Conservation (phyloP, 2,329 filamentous ascomycete species). For the Gnomoniopsis smithogilvyi region DNA sequence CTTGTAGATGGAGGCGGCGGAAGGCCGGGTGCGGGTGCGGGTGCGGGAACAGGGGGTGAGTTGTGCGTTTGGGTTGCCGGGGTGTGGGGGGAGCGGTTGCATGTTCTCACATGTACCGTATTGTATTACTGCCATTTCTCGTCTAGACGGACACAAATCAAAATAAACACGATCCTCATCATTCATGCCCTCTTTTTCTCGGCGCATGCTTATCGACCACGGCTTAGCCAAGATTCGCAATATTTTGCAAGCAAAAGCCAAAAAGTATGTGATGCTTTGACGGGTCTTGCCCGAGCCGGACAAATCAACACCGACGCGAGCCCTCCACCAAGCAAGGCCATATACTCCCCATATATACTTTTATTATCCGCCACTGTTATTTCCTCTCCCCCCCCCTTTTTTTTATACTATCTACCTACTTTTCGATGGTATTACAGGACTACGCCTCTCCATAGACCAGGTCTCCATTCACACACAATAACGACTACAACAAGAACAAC, state of each 20-base stretch:
- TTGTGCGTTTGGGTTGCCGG: no score
- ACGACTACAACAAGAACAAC: no score
- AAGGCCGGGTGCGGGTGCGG: no score
- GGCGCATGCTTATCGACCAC: neutral
- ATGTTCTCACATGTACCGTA: no score
- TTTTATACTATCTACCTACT: no score
- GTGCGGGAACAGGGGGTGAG: no score
- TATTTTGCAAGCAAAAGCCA: neutral
- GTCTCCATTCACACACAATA: neutral
- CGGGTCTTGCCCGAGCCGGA: constrained; percentile 14
- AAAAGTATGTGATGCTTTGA: neutral
- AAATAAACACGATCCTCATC: neutral
- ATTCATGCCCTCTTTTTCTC: neutral
- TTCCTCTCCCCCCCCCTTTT: neutral
- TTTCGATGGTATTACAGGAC: no score
- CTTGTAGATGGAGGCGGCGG: no score
- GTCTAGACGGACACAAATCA: neutral
- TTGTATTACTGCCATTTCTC: no score
- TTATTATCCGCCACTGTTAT: neutral
- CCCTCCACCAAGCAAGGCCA: neutral
- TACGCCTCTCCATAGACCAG: no score
- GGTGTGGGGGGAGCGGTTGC: no score
- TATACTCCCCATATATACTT: neutral
- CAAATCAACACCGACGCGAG: constrained; percentile 7
- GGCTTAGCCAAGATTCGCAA: neutral